Evolutionary conservation across 2,329 filamentous ascomycete genomes (phyloP).

Genomic region (Diaporthe citrichinensis): DNA sequence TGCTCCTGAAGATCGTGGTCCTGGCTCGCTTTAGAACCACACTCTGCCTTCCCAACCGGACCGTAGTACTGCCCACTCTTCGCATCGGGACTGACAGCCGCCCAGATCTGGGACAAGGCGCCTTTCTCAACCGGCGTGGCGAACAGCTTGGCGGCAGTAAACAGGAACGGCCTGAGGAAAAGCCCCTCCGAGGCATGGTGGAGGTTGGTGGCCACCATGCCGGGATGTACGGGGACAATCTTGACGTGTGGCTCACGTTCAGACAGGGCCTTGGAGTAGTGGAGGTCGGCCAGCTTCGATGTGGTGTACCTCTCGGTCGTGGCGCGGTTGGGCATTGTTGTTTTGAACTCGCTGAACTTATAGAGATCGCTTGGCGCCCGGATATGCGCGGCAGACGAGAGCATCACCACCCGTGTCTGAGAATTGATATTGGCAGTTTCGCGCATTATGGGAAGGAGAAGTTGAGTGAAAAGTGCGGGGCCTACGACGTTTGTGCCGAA

Average conservation of each 20-base stretch:
- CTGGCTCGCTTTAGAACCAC: background rate
- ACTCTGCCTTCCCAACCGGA: background rate
- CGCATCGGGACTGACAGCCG: background rate
- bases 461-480: slow-evolving; percentile 58
- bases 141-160: background rate
- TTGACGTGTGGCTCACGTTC: background rate
- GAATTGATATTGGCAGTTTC: slow-evolving; percentile 38
- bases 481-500: slow-evolving; percentile 53
- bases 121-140: slow-evolving; percentile 6
- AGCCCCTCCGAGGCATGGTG: background rate
- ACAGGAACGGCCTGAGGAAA: background rate
- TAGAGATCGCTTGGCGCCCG: background rate
- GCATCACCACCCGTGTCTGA: background rate
- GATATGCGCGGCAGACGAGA: background rate
- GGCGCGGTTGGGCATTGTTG: background rate
- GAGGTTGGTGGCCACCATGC: background rate
- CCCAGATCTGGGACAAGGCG: background rate
- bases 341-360: background rate
- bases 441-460: slow-evolving; percentile 49
- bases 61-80: background rate
- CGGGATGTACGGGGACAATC: background rate
- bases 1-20: background rate
- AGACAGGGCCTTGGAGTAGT: background rate
- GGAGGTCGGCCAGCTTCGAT: background rate
- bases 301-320: background rate